A percentile compares a stretch with the other conserved stretches of the same genome.
These are phyloP conservation scores for Pochonia chlamydosporia DNA, from an alignment of 2,329 filamentous ascomycete genomes.

Conservation along the genomic window DNA sequence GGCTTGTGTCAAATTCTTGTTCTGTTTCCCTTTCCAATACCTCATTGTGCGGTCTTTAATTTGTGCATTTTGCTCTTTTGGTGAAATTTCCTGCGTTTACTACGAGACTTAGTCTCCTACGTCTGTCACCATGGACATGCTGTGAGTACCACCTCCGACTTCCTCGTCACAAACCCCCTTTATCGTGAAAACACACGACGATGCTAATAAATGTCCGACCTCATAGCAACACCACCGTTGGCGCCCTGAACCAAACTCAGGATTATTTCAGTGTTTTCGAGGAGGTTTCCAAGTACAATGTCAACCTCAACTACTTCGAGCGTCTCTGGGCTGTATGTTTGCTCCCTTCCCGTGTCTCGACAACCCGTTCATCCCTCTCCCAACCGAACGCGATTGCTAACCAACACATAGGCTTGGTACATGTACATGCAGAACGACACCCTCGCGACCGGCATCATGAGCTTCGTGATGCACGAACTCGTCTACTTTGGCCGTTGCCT, in stretches of 20 bases:
- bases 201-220: constrained; percentile 7
- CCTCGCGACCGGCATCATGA: constrained; percentile 95
- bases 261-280: constrained; percentile 55
- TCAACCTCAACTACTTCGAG: constrained; percentile 81
- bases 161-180: constrained; percentile 7
- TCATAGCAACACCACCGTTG: constrained; percentile 45
- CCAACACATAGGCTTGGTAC: constrained; percentile 66
- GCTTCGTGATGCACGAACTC: constrained; percentile 88
- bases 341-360: constrained; percentile 8
- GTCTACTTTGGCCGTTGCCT: constrained; percentile 91
- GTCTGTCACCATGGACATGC: constrained; percentile 28
- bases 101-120: background rate
- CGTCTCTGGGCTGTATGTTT: constrained; percentile 74
- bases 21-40: background rate
- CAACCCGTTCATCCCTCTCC: background rate
- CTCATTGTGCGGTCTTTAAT: background rate
- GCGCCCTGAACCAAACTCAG: constrained; percentile 41
- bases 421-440: constrained; percentile 97
- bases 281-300: constrained; percentile 66
- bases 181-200: constrained; percentile 13
- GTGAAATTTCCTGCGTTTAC: background rate
- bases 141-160: constrained; percentile 21
- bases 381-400: background rate
- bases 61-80: background rate
- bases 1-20: background rate